These are phyloP conservation scores for Astrephomene gubernaculifera DNA, from an alignment of 139 green algal genomes.

Conservation along the genomic window DNA sequence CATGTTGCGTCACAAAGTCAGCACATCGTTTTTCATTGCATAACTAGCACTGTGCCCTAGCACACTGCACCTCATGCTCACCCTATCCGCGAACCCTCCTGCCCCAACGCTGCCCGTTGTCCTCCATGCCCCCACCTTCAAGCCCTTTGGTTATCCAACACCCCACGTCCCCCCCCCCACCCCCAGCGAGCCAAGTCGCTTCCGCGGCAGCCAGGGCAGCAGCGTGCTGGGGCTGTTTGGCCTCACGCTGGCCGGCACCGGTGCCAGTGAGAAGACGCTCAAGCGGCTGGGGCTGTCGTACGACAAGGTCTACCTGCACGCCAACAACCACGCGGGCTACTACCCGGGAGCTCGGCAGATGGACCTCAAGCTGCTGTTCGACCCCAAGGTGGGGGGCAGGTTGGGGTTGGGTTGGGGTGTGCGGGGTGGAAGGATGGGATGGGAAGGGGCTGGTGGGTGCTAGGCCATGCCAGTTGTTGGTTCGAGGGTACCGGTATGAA, in stretches of 20 bases:
- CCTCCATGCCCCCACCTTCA: no score
- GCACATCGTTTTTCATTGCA: no score
- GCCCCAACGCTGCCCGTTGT: background rate
- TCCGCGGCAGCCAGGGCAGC: slow-evolving; percentile 66
- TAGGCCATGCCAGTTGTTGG: no score
- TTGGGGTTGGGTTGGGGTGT: background rate
- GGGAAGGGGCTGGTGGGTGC: no score
- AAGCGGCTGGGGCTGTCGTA: slow-evolving; percentile 37
- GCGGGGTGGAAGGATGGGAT: slow-evolving; percentile 11
- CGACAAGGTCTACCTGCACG: slow-evolving; percentile 65
- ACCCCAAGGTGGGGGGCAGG: slow-evolving; percentile 21
- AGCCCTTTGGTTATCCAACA: no score
- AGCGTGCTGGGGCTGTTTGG: slow-evolving; percentile 61
- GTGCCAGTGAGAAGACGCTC: slow-evolving; percentile 63
- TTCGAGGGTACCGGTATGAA: no score
- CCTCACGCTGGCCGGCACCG: slow-evolving; percentile 59
- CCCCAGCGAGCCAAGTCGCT: slow-evolving; percentile 30
- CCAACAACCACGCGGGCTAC: slow-evolving; percentile 69
- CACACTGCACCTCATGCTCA: no score
- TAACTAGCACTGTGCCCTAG: no score
- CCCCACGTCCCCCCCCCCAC: no score
- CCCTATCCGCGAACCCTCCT: background rate
- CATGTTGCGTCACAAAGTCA: no score
- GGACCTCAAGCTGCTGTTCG: slow-evolving; percentile 70
- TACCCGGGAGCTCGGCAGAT: slow-evolving; percentile 66